These are phyloP conservation scores for Trichoderma orchidacearum DNA, from an alignment of 495 filamentous ascomycete species.

Conservation along the genomic window DNA sequence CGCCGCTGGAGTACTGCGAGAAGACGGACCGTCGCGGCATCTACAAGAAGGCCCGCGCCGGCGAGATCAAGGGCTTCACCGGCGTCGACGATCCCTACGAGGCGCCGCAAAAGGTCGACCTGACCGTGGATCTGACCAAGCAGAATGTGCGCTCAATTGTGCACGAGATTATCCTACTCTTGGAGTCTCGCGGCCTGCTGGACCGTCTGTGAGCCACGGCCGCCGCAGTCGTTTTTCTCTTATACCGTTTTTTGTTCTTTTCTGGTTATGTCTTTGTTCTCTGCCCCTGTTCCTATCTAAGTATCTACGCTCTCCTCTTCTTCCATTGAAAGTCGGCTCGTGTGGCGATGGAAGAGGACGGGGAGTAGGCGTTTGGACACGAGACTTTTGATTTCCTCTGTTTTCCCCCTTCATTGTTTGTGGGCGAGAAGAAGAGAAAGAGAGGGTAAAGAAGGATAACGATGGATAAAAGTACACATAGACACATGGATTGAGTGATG, in stretches of 20 bases:
- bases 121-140: slow-evolving; percentile 74
- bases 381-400: neutral
- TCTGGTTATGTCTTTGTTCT: neutral
- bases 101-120: slow-evolving; percentile 63
- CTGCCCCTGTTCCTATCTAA: neutral
- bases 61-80: slow-evolving; percentile 97
- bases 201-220: slow-evolving; percentile 38
- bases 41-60: slow-evolving; percentile 69
- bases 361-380: neutral
- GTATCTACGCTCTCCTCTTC: neutral
- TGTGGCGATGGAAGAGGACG: neutral
- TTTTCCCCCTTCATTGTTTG: no score
- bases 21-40: slow-evolving; percentile 89
- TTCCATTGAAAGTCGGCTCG: no score
- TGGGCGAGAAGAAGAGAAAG: neutral
- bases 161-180: slow-evolving; percentile 87
- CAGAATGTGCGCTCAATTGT: slow-evolving; percentile 83
- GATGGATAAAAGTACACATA: neutral
- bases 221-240: neutral
- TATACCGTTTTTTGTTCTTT: no score
- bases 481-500: no score
- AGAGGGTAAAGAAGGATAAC: no score
- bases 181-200: slow-evolving; percentile 80
- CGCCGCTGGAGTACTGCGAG: slow-evolving; percentile 82
- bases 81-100: slow-evolving; percentile 98